Evolutionary conservation across 805 yeast genomes (phyloP), one percentile per base, ranked within the genome.

Genomic region (Schizosaccharomyces osmophilus): DNA sequence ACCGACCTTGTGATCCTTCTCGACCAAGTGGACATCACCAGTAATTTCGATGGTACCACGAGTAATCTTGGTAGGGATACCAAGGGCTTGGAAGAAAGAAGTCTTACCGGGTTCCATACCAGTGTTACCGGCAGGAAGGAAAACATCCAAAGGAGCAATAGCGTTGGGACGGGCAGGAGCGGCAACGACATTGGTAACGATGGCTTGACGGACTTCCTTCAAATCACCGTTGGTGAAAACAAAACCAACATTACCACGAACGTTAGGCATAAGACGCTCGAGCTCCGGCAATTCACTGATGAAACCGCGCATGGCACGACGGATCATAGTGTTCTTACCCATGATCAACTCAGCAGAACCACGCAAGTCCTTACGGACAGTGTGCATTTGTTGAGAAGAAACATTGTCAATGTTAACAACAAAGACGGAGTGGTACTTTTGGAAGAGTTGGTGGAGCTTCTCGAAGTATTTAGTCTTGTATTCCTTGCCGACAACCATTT

Each of bases 81-180:
- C 97, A 73, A 93, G 84, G 75, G 99, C 98, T 84, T 93, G 99
- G 97, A 93, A 93, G 95, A 93, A 93, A 75, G 98, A 93, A 74
- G 99, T 93, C 87, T 93, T 93, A 85, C 97, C 97, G 79, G 99
- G 99, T 82, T 93, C 98, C 95, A 93, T 89, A 85, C 97, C 97
- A 71, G 99, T 93, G 95, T 93, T 93, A 78, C 95, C 94, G 72
- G 97, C 97, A 75, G 95, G 95, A 70, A 93, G 85, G 84, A 83
- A 87, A 73, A 93, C 97, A 74, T 90, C 97, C 76, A 77, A 84
- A 77, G 97, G 97, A 73, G 99, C 97, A 74, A 87, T 75, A 74
- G 97, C 97, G 87, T 98, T 98, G 68, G 98, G 94, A 81, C 89
- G 89, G 73, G 99, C 99, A 78, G 99, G 99, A 73, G 99, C 99